Conservation (phyloP, 1,284 basidiomycete species). For the Microbotryum lychnidis-dioicae region DNA sequence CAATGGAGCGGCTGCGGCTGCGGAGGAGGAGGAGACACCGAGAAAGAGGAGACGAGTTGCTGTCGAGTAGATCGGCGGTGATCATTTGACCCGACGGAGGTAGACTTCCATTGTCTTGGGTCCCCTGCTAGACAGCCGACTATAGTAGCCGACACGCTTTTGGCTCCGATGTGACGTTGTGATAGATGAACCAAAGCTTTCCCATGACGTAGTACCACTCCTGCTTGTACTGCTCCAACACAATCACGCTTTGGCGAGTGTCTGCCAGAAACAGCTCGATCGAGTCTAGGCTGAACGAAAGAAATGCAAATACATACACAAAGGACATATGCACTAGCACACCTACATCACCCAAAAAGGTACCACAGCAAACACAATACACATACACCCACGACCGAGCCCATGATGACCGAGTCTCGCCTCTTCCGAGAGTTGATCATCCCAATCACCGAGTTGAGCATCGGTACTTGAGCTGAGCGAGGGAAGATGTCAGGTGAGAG, state of each 20-base stretch:
- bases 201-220: too few species aligned
- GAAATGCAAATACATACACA: not conserved
- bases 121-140: not conserved
- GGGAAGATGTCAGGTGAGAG: not conserved
- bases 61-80: not conserved
- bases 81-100: too few species aligned
- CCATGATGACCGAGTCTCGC: conserved; percentile 83
- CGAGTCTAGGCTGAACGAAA: not conserved
- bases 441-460: conserved; percentile 78
- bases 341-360: conserved; percentile 41
- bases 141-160: not conserved
- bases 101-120: not conserved
- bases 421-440: conserved; percentile 88
- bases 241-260: not conserved
- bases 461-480: conserved; percentile 69
- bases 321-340: not conserved
- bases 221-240: too few species aligned
- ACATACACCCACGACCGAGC: conserved; percentile 74
- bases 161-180: not conserved
- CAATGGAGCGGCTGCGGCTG: conserved; percentile 7
- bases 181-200: too few species aligned
- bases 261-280: not conserved
- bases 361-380: conserved; percentile 71
- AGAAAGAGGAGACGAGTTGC: conserved; percentile 24
- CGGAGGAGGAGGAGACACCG: conserved; percentile 6